These are phyloP conservation scores for Alternaria sp. DNA, from an alignment of 2,329 filamentous ascomycete genomes.

Conservation along the genomic window DNA sequence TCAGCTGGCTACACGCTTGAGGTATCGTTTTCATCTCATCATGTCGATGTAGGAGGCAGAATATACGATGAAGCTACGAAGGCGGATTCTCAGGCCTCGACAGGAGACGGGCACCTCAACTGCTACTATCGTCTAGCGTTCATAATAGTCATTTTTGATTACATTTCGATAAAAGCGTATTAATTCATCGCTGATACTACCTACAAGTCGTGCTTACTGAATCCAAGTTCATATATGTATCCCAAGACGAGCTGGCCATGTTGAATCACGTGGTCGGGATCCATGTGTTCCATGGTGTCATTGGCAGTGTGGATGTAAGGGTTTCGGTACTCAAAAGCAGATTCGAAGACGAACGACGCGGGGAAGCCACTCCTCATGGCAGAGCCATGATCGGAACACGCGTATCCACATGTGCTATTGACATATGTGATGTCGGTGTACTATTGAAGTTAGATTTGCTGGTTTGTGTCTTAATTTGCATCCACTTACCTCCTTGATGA, in stretches of 20 bases:
- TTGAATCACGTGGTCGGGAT: slow-evolving; percentile 88
- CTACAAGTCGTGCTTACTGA: slow-evolving; percentile 51
- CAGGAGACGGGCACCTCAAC: background rate
- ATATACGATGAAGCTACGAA: background rate
- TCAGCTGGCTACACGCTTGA: background rate
- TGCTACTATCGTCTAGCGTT: background rate
- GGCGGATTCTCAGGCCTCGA: background rate
- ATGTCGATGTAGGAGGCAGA: background rate
- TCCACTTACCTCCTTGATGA: slow-evolving; percentile 63
- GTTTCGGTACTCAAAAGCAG: slow-evolving; percentile 66
- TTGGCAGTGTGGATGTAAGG: slow-evolving; percentile 72
- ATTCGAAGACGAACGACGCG: slow-evolving; percentile 77
- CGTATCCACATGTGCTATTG: slow-evolving; percentile 87
- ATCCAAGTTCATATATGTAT: slow-evolving; percentile 81
- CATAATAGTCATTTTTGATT: background rate
- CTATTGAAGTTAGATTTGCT: slow-evolving; percentile 38
- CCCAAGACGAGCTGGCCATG: slow-evolving; percentile 84
- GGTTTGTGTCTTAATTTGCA: background rate
- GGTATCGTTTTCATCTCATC: background rate
- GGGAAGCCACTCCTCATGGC: slow-evolving; percentile 77
- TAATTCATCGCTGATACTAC: background rate
- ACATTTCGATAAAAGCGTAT: background rate
- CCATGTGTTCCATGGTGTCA: slow-evolving; percentile 72
- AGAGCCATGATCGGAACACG: slow-evolving; percentile 77
- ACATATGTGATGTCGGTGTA: slow-evolving; percentile 89